A percentile compares a stretch with the other conserved stretches of the same genome.
Conservation (phyloP, 805 yeast genomes). For the Cyberlindnera subsufficiens region DNA sequence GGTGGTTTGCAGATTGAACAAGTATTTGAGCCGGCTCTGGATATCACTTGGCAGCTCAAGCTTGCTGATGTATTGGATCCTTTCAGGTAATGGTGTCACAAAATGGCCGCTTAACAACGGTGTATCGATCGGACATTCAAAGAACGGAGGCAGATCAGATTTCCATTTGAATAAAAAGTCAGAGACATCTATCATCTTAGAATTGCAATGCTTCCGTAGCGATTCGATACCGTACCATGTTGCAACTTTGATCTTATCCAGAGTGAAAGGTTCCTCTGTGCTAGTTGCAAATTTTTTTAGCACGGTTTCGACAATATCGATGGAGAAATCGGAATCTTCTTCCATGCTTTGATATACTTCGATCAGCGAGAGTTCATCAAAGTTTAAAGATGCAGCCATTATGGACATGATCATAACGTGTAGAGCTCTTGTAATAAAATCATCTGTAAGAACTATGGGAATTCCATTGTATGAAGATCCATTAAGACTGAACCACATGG, state of each 20-base stretch:
- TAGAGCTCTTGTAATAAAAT: conserved; percentile 28
- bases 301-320: conserved; percentile 43
- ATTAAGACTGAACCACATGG: conserved; percentile 44
- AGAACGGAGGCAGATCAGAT: conserved; percentile 54
- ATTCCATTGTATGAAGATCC: conserved; percentile 50
- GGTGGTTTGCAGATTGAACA: conserved; percentile 47
- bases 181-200: conserved; percentile 28
- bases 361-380: conserved; percentile 24
- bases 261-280: conserved; percentile 22
- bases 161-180: conserved; percentile 65
- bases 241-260: conserved; percentile 42
- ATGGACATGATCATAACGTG: conserved; percentile 33
- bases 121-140: conserved; percentile 54
- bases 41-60: conserved; percentile 43
- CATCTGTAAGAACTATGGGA: conserved; percentile 31
- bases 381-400: conserved; percentile 29
- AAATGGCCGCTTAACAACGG: conserved; percentile 49
- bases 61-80: conserved; percentile 49
- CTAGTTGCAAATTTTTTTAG: conserved; percentile 39
- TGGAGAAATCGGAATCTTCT: conserved; percentile 30
- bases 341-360: conserved; percentile 26
- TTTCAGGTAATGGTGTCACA: conserved; percentile 38
- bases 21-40: conserved; percentile 39
- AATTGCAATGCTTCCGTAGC: conserved; percentile 32
- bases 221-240: conserved; percentile 60